Base-by-base conservation (phyloP, 768 basidiomycete species). In the Melanogaster broomeanus region DNA sequence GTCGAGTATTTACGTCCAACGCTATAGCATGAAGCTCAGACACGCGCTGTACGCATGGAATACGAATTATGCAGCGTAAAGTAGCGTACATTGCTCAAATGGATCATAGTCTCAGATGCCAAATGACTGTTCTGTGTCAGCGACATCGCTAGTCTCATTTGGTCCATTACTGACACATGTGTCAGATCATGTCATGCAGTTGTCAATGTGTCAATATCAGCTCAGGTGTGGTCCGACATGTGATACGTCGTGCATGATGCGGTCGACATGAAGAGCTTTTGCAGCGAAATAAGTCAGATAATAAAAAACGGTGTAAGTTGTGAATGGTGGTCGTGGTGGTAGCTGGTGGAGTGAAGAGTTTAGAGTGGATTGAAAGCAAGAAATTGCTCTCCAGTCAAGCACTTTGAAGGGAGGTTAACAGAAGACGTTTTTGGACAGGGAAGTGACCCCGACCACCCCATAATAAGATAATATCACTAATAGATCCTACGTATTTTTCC, bases 371-470 rank as follows among this genome's bases (percentile, higher is more conserved):
- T 11, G n/a, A 19, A 44, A 18, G 15, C 27, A 43, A 27, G 42
- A 44, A 44, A 42, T 40, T 40, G 24, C 12, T n/a, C n/a, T n/a
- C n/a, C n/a, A n/a, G n/a, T n/a, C n/a, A 40, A 49, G 27, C 28
- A 33, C 10, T 41, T 25, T 3, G 24, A 40, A 22, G 39, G 39
- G 6, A 40, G 24, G 24, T 41, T 42, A n/a, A 42, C 40, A 45
- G 43, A 25, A 16, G 18, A 31, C 37, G 45, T 46, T 45, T 53
- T 52, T 51, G 41, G 56, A 42, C 45, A 39, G 11, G 5, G 21
- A 22, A 24, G 16, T 49, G 65, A 63, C 71, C 51, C 66, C 65
- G 39, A 57, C 62, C 71, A 70, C 71, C 47, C 53, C 58, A 53
- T 67, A 57, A 67, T 60, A 51, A 39, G 53, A 38, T 10, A 55